phyloP scores from a whole-genome alignment of 805 yeast species.

The Candida glaebosa region DNA sequence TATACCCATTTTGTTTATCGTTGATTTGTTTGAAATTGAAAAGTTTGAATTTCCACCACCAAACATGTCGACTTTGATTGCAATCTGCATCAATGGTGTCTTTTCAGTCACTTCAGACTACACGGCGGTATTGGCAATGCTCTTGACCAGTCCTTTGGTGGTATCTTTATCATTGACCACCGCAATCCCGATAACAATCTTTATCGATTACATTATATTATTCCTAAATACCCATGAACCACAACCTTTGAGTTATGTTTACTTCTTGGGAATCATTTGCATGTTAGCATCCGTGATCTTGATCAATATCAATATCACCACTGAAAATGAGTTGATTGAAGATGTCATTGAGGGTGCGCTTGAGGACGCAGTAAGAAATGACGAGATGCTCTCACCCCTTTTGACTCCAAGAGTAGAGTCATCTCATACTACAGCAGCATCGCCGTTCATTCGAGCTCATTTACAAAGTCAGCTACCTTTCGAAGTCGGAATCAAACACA shows the following conservation, averaged over 20 bases:
- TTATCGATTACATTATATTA: conserved; percentile 42
- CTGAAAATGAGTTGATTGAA: conserved; percentile 44
- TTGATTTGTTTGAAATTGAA: conserved; percentile 38
- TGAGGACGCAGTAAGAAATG: conserved; percentile 44
- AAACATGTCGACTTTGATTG: conserved; percentile 24
- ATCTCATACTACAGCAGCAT: conserved; percentile 3
- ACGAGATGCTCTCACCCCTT: conserved; percentile 44
- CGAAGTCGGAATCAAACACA: conserved; percentile 10
- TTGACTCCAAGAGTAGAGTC: conserved; percentile 41
- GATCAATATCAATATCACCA: conserved; percentile 39
- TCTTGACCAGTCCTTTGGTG: conserved; percentile 52
- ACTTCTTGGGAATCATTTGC: conserved; percentile 45
- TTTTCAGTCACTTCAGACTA: conserved; percentile 49
- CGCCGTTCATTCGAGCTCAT: conserved; percentile 6
- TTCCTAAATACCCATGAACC: conserved; percentile 14
- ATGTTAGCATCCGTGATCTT: conserved; percentile 46
- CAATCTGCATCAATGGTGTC: conserved; percentile 40
- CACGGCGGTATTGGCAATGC: conserved; percentile 47
- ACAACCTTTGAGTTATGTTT: conserved; percentile 22
- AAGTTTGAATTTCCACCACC: conserved; percentile 41
- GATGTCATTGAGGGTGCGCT: conserved; percentile 47
- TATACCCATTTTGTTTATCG: conserved; percentile 35
- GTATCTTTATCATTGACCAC: conserved; percentile 50
- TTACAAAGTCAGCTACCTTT: conserved; percentile 12
- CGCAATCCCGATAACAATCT: conserved; percentile 50